Evolutionary conservation across 495 filamentous ascomycete species (phyloP), one percentile per base, ranked within the genome.

Genomic region (Penicillium lagena): DNA sequence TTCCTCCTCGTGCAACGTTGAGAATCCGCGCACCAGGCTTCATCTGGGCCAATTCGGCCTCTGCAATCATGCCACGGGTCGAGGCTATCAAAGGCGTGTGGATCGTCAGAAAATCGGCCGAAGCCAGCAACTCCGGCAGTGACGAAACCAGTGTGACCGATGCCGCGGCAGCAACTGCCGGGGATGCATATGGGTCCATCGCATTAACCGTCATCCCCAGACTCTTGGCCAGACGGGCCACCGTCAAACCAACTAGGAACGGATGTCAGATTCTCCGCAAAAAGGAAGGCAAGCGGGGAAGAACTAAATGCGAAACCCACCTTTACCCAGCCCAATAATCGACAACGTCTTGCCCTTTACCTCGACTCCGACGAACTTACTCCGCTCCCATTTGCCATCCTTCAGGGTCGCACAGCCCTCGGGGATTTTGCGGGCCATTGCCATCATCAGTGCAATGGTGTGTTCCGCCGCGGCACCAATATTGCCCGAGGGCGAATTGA

Each of bases 1-100:
- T 83, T 2, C 83, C 83, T n/a, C 86, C 86, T 13, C 86, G 63
- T 4, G 82, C 82, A 2, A 86, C 84, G 45, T 89, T 87, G 29
- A 87, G 59, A 29, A 87, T 78, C 10, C 81, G 67, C 7, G 81
- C 75, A 12, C 77, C 78, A 27, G 59, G 62, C 60, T 85, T 87
- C 85, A 90, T 88, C 37, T 66, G 69, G 28, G 58, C 57, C n/a
- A 90, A 61, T 56, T 90, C 81, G 3, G 60, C 55, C 7, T 68
- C 68, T 13, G 77, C 71, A 4, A 89, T 77, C 58, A 90, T 68
- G 39, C 83, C 80, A 12, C 77, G 75, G 7, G 86, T 90, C 7
- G 76, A 80, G 5, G 80, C 80, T 49, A 87, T 78, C 46, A 90
- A 64, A 0, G 86, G 86, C 5, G 86, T 87, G 49, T 89, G 85